These are phyloP conservation scores for Fusarium mundagurra DNA, from an alignment of 2,329 filamentous ascomycete genomes.

Conservation along the genomic window DNA sequence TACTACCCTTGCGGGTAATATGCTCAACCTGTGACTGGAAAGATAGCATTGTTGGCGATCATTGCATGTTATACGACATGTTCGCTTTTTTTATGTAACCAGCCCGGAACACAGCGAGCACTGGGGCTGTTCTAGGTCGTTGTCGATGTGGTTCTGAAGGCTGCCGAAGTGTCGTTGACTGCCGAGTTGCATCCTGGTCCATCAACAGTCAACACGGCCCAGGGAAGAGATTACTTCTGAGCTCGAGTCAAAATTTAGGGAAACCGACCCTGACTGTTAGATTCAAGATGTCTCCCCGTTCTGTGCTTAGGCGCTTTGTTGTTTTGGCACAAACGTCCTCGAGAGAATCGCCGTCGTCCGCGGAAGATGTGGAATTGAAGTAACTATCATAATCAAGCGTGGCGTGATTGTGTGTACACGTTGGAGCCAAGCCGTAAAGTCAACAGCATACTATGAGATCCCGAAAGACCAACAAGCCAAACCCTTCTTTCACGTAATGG, in stretches of 20 bases:
- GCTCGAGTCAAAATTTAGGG: slow-evolving; percentile 3
- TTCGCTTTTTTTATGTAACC: background rate
- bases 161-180: background rate
- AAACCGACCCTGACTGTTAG: slow-evolving; percentile 2
- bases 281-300: slow-evolving; percentile 4
- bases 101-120: slow-evolving; percentile 5
- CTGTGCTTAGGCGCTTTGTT: background rate
- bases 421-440: background rate
- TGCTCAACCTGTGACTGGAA: slow-evolving; percentile 8
- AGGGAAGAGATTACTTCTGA: slow-evolving; percentile 3
- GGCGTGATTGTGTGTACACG: background rate
- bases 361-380: background rate
- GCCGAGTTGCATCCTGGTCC: slow-evolving; percentile 13
- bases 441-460: background rate
- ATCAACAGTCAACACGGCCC: slow-evolving; percentile 10
- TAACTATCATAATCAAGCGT: background rate
- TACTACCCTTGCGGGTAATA: slow-evolving; percentile 12
- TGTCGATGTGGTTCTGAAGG: background rate
- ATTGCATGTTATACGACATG: slow-evolving; percentile 8
- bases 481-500: background rate
- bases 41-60: slow-evolving; percentile 14
- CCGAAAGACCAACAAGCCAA: background rate
- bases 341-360: slow-evolving; percentile 1
- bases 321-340: background rate
- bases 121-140: background rate